Percentiles rank a stretch among this genome's conserved stretches.
Conservation (phyloP, 2,329 filamentous ascomycete genomes). For the Orbilia quercus region DNA sequence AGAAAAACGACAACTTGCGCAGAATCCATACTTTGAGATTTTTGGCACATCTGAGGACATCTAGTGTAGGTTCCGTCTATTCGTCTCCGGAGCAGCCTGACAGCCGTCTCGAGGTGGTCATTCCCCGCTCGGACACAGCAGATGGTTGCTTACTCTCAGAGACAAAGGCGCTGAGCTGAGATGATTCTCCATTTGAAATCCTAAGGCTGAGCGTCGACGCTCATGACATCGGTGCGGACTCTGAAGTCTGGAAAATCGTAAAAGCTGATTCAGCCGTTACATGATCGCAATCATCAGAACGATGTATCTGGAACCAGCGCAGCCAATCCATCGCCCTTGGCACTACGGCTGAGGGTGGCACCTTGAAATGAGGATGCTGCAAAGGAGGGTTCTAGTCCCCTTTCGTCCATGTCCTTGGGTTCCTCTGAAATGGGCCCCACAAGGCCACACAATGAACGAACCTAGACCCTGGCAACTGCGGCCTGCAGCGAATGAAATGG, state of each 20-base stretch:
- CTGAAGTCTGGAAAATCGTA: too few relatives aligned
- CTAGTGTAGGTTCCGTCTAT: too few relatives aligned
- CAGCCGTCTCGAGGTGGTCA: not conserved
- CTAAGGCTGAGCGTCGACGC: not conserved
- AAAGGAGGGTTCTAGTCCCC: slow-evolving; percentile 19
- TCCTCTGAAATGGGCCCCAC: slow-evolving; percentile 46
- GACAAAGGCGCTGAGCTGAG: slow-evolving; percentile 8
- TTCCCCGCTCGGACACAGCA: not conserved
- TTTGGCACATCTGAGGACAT: slow-evolving; percentile 22
- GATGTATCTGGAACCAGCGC: not conserved
- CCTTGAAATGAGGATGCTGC: slow-evolving; percentile 27
- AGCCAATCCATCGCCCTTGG: slow-evolving; percentile 27
- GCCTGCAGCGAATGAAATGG: slow-evolving; percentile 39
- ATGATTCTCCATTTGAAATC: not conserved
- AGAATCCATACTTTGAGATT: slow-evolving; percentile 3
- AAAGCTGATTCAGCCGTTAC: slow-evolving; percentile 22
- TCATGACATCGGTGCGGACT: not conserved
- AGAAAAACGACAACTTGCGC: not conserved
- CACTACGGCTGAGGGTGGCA: slow-evolving; percentile 48
- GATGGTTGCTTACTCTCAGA: slow-evolving; percentile 15
- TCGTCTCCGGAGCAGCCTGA: slow-evolving; percentile 9
- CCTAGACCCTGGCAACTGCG: slow-evolving; percentile 39
- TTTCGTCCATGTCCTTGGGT: slow-evolving; percentile 22
- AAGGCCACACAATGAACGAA: slow-evolving; percentile 37
- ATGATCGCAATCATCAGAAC: too few relatives aligned